Evolutionary conservation across 1,284 basidiomycete species (phyloP).

Genomic region (Boletellus dicymbophilus): DNA sequence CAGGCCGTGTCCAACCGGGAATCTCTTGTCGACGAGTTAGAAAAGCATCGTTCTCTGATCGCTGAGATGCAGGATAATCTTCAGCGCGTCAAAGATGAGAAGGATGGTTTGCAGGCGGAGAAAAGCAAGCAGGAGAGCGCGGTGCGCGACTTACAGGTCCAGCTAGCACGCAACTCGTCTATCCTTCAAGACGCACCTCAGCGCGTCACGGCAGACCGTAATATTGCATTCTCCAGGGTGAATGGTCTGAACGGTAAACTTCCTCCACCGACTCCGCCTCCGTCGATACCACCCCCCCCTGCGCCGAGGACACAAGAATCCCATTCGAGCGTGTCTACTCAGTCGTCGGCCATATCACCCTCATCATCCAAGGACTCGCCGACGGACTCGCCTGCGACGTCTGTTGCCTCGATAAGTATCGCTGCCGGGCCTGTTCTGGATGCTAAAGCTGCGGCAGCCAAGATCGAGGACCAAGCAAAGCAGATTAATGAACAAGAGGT

Average conservation of each 20-base stretch:
- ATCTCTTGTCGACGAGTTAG: slow-evolving; percentile 71
- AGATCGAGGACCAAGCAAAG: slow-evolving; percentile 74
- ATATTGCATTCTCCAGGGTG: slow-evolving; percentile 53
- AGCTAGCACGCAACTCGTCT: slow-evolving; percentile 63
- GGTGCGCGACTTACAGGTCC: slow-evolving; percentile 75
- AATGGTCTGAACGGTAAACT: slow-evolving; percentile 71
- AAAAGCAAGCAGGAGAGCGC: slow-evolving; percentile 65
- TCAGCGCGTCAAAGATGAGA: slow-evolving; percentile 77
- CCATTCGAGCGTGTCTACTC: slow-evolving; percentile 52
- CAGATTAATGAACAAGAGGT: slow-evolving; percentile 81
- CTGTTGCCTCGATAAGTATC: slow-evolving; percentile 44
- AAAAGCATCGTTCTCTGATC: slow-evolving; percentile 72
- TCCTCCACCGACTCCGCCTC: slow-evolving; percentile 88
- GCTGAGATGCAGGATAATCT: slow-evolving; percentile 76
- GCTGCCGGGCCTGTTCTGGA: slow-evolving; percentile 42
- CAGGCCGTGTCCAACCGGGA: slow-evolving; percentile 75
- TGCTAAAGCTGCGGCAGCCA: slow-evolving; percentile 49
- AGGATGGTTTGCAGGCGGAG: slow-evolving; percentile 74
- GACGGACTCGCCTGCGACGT: slow-evolving; percentile 69
- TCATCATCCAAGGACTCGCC: slow-evolving; percentile 65
- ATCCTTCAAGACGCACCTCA: slow-evolving; percentile 37
- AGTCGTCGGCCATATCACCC: slow-evolving; percentile 52
- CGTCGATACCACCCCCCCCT: slow-evolving; percentile 85
- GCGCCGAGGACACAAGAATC: slow-evolving; percentile 61
- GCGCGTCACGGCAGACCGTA: slow-evolving; percentile 55